These are phyloP conservation scores for Arthrobotrys conoides DNA, from an alignment of 2,329 filamentous ascomycete genomes.

Conservation along the genomic window DNA sequence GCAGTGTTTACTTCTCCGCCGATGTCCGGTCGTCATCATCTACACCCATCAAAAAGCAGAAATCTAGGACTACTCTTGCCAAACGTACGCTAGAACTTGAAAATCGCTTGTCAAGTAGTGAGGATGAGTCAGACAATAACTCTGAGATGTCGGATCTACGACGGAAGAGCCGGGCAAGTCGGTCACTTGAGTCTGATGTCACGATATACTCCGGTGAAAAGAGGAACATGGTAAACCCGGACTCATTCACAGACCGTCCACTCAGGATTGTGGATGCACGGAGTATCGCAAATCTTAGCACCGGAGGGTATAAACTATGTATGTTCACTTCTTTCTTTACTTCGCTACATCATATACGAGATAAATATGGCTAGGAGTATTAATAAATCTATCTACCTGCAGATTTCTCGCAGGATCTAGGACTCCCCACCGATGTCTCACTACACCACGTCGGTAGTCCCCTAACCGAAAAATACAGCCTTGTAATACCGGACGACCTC, in stretches of 20 bases:
- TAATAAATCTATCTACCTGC: constrained; percentile 22
- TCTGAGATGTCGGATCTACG: constrained; percentile 54
- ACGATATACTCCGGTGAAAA: constrained; percentile 68
- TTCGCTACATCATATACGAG: not conserved
- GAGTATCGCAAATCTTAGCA: constrained; percentile 68
- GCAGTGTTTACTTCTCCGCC: constrained; percentile 47
- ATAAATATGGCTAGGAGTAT: not conserved
- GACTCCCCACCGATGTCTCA: constrained; percentile 72
- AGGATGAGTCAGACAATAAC: constrained; percentile 63
- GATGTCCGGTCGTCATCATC: constrained; percentile 56
- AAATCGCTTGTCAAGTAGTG: constrained; percentile 66
- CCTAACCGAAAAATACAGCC: constrained; percentile 80
- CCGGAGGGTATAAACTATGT: constrained; percentile 66
- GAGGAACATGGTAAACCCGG: constrained; percentile 68
- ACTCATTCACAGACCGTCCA: constrained; percentile 69
- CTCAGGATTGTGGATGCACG: constrained; percentile 70
- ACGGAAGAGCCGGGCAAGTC: constrained; percentile 62
- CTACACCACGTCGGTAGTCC: constrained; percentile 87
- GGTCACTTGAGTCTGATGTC: constrained; percentile 64
- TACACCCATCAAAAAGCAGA: constrained; percentile 60
- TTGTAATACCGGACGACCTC: constrained; percentile 83
- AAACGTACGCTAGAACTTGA: constrained; percentile 64
- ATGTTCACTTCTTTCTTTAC: constrained; percentile 13
- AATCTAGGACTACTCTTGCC: constrained; percentile 48
- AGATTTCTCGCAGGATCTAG: constrained; percentile 69